Percentiles rank a stretch among this genome's conserved stretches.
phyloP scores from a whole-genome alignment of 2,329 filamentous ascomycete genomes.

The Nemania sp. region DNA sequence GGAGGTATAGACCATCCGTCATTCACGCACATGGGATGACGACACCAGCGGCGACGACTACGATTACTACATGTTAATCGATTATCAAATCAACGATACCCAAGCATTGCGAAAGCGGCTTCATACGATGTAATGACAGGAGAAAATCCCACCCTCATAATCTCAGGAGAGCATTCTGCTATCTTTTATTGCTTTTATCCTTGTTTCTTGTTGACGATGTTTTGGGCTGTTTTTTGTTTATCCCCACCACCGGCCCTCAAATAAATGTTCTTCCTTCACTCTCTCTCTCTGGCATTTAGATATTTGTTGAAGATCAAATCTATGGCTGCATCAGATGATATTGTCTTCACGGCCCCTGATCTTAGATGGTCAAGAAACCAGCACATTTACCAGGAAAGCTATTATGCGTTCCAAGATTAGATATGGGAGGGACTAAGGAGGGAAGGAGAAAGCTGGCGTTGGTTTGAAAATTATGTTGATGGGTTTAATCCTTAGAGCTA shows the following conservation, averaged over 20 bases:
- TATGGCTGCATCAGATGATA: too few species aligned
- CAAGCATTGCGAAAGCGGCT: slow-evolving; percentile 39
- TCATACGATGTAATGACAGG: slow-evolving; percentile 41
- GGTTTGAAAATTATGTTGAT: not conserved
- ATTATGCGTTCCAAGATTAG: slow-evolving; percentile 14
- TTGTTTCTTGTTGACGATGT: too few species aligned
- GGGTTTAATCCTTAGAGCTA: not conserved
- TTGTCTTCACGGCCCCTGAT: not conserved
- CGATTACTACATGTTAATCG: slow-evolving; percentile 32
- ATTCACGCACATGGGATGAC: slow-evolving; percentile 31
- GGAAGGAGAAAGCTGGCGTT: not conserved
- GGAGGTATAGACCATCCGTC: slow-evolving; percentile 49
- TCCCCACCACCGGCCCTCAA: too few species aligned
- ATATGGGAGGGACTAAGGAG: not conserved
- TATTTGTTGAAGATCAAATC: too few species aligned
- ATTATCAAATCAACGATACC: slow-evolving; percentile 41
- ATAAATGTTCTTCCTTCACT: not conserved
- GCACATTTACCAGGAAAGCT: not conserved
- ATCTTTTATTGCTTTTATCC: slow-evolving; percentile 1
- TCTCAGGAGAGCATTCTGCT: slow-evolving; percentile 19
- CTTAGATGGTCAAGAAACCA: slow-evolving; percentile 14
- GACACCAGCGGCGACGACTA: slow-evolving; percentile 4
- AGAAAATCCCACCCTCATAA: slow-evolving; percentile 22
- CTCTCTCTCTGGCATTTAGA: too few species aligned
- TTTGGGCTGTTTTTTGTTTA: too few species aligned